Percentiles rank a stretch among this genome's conserved stretches.
These are phyloP conservation scores for Trichoderma sp. DNA, from an alignment of 2,329 filamentous ascomycete species.

Conservation along the genomic window DNA sequence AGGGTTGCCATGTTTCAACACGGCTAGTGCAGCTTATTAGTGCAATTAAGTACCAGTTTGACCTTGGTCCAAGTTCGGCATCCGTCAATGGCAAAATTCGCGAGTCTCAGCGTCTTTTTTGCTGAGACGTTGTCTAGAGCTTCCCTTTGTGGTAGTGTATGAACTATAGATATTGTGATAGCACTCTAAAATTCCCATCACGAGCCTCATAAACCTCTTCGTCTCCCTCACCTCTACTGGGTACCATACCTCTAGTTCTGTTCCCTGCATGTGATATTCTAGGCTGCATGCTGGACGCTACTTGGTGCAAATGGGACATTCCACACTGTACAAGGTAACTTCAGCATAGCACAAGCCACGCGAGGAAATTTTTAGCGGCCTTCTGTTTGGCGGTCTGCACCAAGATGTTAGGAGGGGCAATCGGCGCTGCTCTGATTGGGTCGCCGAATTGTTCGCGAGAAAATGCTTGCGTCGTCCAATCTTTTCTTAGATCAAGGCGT, in stretches of 20 bases:
- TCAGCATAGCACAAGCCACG: not conserved
- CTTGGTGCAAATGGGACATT: not conserved
- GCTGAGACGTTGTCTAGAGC: not conserved
- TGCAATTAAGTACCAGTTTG: not conserved
- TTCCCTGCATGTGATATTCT: slow-evolving; percentile 10
- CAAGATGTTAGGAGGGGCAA: not conserved
- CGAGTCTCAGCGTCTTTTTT: not conserved
- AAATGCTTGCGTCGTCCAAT: slow-evolving; percentile 4
- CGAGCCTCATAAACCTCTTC: not conserved
- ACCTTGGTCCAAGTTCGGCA: not conserved
- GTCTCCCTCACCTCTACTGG: not conserved
- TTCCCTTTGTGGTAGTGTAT: not conserved
- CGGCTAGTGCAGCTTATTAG: not conserved
- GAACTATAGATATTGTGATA: fast-evolving
- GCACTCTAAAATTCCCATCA: not conserved
- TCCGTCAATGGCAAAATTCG: not conserved
- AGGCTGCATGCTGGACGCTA: not conserved
- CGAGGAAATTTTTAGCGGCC: not conserved
- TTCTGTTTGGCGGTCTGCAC: not conserved
- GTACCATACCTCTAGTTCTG: not conserved
- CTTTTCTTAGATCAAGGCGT: not conserved
- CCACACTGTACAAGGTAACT: not conserved
- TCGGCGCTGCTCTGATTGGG: slow-evolving; percentile 10
- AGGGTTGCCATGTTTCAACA: not conserved
- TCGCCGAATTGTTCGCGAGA: not conserved